phyloP scores from a whole-genome alignment of 352 stramenopile species.

The Thraustochytrium sp. region DNA sequence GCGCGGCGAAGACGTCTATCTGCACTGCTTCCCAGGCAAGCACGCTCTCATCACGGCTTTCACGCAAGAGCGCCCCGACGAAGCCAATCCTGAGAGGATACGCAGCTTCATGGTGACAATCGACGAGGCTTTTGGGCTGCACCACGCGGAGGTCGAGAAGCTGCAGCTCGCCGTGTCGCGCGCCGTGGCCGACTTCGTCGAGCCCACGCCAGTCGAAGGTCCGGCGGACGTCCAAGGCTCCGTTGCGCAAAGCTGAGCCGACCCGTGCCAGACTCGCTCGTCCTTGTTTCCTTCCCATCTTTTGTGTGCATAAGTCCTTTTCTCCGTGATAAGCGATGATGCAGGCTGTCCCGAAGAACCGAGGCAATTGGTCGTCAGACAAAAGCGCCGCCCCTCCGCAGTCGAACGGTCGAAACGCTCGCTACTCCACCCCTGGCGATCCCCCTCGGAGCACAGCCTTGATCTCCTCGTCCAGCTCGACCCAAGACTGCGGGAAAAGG shows the following conservation, averaged over 20 bases:
- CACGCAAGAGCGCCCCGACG: not conserved
- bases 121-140: not conserved
- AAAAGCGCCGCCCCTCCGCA: not conserved
- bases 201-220: too few species aligned
- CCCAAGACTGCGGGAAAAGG: constrained; percentile 95
- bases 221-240: too few species aligned
- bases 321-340: not conserved
- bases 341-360: not conserved
- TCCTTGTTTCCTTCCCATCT: not conserved
- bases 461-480: constrained; percentile 95
- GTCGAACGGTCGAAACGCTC: not conserved
- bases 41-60: not conserved
- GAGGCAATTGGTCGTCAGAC: not conserved
- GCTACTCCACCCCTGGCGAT: not conserved
- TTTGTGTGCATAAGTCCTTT: not conserved
- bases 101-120: not conserved
- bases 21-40: not conserved
- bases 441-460: constrained; percentile 45
- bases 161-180: not conserved
- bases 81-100: not conserved
- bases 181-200: not conserved
- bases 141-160: not conserved
- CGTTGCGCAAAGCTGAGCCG: too few species aligned
- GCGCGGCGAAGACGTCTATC: not conserved
- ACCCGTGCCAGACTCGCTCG: too few species aligned